phyloP scores from a whole-genome alignment of 2,329 filamentous ascomycete genomes.

The Penicillium sp. region DNA sequence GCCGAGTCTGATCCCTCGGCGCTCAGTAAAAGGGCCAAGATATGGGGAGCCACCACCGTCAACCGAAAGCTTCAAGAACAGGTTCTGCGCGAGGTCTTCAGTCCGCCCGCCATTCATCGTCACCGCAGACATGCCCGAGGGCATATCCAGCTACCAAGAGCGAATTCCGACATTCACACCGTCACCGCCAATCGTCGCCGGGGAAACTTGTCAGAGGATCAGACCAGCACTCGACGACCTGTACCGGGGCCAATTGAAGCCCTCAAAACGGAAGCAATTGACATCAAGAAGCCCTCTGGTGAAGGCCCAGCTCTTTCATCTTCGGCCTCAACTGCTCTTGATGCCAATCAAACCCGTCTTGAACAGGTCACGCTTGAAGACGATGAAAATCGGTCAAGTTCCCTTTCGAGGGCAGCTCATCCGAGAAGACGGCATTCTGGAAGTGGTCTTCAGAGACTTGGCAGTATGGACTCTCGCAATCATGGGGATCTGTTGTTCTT shows the following conservation, averaged over 20 bases:
- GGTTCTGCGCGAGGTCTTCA: constrained; percentile 88
- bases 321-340: constrained; percentile 41
- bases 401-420: constrained; percentile 30
- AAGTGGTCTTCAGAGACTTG: constrained; percentile 75
- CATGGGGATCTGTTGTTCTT: constrained; percentile 85
- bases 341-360: constrained; percentile 34
- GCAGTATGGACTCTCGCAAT: constrained; percentile 67
- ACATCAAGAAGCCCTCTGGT: constrained; percentile 27
- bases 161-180: constrained; percentile 33
- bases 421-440: constrained; percentile 77
- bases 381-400: constrained; percentile 48
- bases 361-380: constrained; percentile 38
- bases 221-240: constrained; percentile 25
- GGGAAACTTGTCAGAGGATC: constrained; percentile 38
- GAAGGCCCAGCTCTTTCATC: constrained; percentile 38
- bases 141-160: constrained; percentile 63
- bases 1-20: constrained; percentile 26
- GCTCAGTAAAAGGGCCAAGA: constrained; percentile 52
- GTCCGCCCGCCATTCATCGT: constrained; percentile 79
- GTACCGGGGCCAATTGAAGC: constrained; percentile 19
- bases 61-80: constrained; percentile 87
- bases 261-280: constrained; percentile 27
- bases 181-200: constrained; percentile 21
- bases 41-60: constrained; percentile 89
- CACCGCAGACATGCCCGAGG: constrained; percentile 68